Evolutionary conservation across 305 asterid species (phyloP).

Genomic region (Rubia balearica): DNA sequence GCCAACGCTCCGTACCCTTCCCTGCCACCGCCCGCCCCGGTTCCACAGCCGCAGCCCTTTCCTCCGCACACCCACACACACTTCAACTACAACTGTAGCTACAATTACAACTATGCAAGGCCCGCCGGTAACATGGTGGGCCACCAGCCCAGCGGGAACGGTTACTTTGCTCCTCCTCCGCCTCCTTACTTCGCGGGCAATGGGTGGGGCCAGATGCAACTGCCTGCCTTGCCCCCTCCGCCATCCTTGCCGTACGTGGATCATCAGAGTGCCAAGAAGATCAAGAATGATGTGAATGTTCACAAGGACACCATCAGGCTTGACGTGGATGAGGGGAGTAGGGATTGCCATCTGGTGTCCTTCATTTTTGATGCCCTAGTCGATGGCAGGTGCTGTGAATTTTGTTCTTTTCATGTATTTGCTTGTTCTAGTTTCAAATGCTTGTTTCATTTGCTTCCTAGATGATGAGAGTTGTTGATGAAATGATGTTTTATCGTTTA

Average conservation of each 20-base stretch:
- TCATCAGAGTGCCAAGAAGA: slow-evolving; percentile 78
- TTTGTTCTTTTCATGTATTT: not conserved
- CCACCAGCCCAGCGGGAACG: slow-evolving; percentile 13
- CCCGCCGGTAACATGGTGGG: slow-evolving; percentile 27
- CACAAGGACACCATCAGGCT: slow-evolving; percentile 69
- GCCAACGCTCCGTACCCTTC: slow-evolving; percentile 34
- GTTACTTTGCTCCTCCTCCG: not conserved
- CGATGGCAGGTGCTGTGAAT: slow-evolving; percentile 61
- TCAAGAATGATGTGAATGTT: slow-evolving; percentile 79
- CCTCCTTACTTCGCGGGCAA: slow-evolving; percentile 39
- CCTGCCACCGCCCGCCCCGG: slow-evolving; percentile 25
- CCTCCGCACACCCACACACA: slow-evolving; percentile 11
- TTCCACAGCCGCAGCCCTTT: slow-evolving; percentile 26
- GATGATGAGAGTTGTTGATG: not conserved
- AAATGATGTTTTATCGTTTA: not conserved
- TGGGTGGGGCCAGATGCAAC: slow-evolving; percentile 24
- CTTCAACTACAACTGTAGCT: slow-evolving; percentile 24
- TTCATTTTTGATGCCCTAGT: slow-evolving; percentile 86
- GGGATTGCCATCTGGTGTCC: slow-evolving; percentile 55
- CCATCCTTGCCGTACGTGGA: slow-evolving; percentile 64
- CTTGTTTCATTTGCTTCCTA: not conserved
- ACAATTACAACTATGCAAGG: slow-evolving; percentile 27
- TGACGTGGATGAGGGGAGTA: slow-evolving; percentile 46
- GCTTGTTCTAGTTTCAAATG: not conserved
- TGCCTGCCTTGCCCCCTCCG: slow-evolving; percentile 21